phyloP scores from a whole-genome alignment of 805 yeast genomes.

The Myxozyma mucilagina region DNA sequence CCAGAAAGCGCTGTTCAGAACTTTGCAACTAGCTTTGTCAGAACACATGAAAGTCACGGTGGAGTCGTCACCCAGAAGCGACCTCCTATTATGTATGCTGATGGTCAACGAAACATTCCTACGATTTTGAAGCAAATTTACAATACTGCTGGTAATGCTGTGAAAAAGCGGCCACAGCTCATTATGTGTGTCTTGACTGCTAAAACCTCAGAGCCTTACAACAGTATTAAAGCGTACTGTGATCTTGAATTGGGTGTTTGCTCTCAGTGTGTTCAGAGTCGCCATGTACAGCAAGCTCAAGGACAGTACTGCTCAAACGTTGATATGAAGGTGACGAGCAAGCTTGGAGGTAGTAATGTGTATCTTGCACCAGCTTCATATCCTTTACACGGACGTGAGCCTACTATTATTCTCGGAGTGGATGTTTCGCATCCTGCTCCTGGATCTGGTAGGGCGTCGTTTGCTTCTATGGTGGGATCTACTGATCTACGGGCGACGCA shows the following conservation, averaged over 20 bases:
- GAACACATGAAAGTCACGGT: constrained; percentile 18
- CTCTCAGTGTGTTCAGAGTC: constrained; percentile 38
- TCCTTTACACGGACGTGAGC: constrained; percentile 32
- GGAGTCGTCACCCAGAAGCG: constrained; percentile 6
- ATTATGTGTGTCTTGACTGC: constrained; percentile 36
- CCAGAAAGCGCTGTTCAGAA: constrained; percentile 20
- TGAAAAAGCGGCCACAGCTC: constrained; percentile 32
- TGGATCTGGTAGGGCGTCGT: constrained; percentile 25
- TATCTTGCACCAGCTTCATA: constrained; percentile 29
- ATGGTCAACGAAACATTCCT: constrained; percentile 10
- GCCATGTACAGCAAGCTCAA: constrained; percentile 37
- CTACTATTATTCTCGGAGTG: constrained; percentile 36
- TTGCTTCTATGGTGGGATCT: constrained; percentile 23
- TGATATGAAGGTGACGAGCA: constrained; percentile 40
- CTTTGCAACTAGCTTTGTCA: constrained; percentile 14
- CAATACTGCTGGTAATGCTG: constrained; percentile 25
- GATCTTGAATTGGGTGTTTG: constrained; percentile 39
- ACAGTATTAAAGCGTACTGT: constrained; percentile 37
- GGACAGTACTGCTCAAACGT: constrained; percentile 41
- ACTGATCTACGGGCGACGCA: constrained; percentile 17
- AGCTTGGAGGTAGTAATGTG: constrained; percentile 40
- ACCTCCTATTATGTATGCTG: constrained; percentile 23
- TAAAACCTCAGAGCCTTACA: constrained; percentile 35
- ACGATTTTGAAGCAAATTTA: constrained; percentile 4
- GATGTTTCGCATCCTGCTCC: constrained; percentile 40